Evolutionary conservation across 208 protist species (phyloP).

Genomic region (Wallacemonas sp.): DNA sequence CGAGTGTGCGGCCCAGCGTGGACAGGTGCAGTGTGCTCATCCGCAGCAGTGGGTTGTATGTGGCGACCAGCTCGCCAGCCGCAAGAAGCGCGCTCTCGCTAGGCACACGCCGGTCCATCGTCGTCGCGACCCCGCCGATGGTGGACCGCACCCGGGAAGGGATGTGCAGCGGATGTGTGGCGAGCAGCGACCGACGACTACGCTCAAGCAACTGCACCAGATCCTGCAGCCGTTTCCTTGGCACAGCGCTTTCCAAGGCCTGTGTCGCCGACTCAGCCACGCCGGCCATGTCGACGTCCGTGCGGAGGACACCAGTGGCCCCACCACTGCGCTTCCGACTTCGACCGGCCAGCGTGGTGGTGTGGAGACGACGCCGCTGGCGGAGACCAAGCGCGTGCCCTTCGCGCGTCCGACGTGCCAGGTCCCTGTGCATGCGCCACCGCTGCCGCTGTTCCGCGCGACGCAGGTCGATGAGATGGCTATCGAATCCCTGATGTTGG

Average conservation of each 20-base stretch:
- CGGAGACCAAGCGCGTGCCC: slow-evolving; percentile 10
- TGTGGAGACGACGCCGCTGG: slow-evolving; percentile 4
- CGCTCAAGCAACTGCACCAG: slow-evolving; percentile 19
- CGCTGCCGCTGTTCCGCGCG: background rate
- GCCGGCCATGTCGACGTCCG: background rate
- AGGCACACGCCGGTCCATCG: background rate
- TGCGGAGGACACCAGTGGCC: background rate
- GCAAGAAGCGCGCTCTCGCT: slow-evolving; percentile 17
- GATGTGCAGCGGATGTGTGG: slow-evolving; percentile 15
- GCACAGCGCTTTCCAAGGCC: slow-evolving; percentile 10
- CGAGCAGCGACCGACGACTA: slow-evolving; percentile 6
- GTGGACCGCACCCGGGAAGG: slow-evolving; percentile 1
- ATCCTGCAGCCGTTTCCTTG: slow-evolving; percentile 15
- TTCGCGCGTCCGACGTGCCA: background rate
- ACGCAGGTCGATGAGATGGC: background rate
- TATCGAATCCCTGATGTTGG: slow-evolving; percentile 28
- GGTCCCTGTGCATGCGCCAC: background rate
- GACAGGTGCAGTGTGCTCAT: slow-evolving; percentile 20
- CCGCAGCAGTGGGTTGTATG: slow-evolving; percentile 27
- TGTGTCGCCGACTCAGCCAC: background rate
- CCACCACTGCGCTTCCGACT: background rate
- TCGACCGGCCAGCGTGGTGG: no score
- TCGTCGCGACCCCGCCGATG: background rate
- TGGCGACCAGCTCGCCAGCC: slow-evolving; percentile 9
- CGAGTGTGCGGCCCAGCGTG: slow-evolving; percentile 20